Percentiles rank a stretch among this genome's conserved stretches.
Evolutionary conservation across 2,329 filamentous ascomycete species (phyloP).

Genomic region (Colletotrichum sp.): DNA sequence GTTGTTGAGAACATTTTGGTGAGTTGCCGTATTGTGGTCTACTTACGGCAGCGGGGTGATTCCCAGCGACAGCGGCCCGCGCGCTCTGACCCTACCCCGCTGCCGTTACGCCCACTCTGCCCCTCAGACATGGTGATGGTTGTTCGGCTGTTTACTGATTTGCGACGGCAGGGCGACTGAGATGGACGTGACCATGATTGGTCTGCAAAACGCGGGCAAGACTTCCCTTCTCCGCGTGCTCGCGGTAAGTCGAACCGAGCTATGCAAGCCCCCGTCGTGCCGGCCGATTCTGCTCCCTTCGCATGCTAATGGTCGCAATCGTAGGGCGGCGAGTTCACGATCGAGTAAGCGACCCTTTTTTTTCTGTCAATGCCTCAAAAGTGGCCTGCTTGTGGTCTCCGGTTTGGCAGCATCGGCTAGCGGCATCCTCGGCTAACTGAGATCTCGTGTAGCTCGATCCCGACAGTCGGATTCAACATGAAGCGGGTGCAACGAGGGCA

Average conservation of each 20-base stretch:
- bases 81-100: constrained; percentile 13
- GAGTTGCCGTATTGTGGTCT: constrained; percentile 43
- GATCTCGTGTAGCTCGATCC: constrained; percentile 79
- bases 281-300: constrained; percentile 11
- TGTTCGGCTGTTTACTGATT: constrained; percentile 22
- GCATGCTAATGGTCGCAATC: constrained; percentile 37
- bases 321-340: constrained; percentile 96
- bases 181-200: constrained; percentile 99
- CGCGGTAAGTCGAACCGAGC: constrained; percentile 71
- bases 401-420: neutral
- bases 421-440: constrained; percentile 22
- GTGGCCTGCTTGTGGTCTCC: neutral
- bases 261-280: constrained; percentile 23
- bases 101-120: constrained; percentile 2
- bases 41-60: neutral
- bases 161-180: constrained; percentile 81
- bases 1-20: constrained; percentile 98
- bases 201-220: constrained; percentile 97
- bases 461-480: constrained; percentile 99
- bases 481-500: constrained; percentile 97
- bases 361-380: neutral
- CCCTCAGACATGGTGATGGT: neutral
- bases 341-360: constrained; percentile 76
- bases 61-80: constrained; percentile 5
- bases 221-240: constrained; percentile 92